These are phyloP conservation scores for Pyrus betulifolia DNA, from an alignment of 306 rosid genomes.

Conservation along the genomic window DNA sequence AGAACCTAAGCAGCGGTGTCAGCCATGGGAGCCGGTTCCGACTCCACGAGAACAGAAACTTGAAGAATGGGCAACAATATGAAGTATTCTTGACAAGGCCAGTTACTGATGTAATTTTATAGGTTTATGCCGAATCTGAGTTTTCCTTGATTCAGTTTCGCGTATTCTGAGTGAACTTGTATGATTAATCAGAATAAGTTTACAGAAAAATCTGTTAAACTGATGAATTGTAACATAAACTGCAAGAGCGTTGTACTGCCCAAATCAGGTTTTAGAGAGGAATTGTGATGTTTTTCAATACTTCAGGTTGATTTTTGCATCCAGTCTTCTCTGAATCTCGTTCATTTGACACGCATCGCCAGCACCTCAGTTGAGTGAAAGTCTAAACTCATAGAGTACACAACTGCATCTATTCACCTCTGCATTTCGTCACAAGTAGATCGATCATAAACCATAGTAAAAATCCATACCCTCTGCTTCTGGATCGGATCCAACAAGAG, in stretches of 20 bases:
- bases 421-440: too few relatives aligned
- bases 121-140: conserved; percentile 7
- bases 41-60: conserved; percentile 7
- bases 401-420: too few relatives aligned
- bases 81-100: conserved; percentile 4
- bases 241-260: too few relatives aligned
- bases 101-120: not conserved
- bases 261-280: not conserved
- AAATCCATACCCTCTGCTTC: too few relatives aligned
- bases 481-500: too few relatives aligned
- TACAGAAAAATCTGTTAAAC: not conserved
- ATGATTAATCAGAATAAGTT: conserved; percentile 14
- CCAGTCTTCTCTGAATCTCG: too few relatives aligned
- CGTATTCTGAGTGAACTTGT: conserved; percentile 1
- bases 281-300: too few relatives aligned
- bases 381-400: too few relatives aligned
- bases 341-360: too few relatives aligned
- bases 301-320: not conserved
- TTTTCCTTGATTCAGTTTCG: not conserved
- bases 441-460: too few relatives aligned
- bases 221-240: not conserved
- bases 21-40: conserved; percentile 18
- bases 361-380: too few relatives aligned
- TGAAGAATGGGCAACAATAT: conserved; percentile 18
- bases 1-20: conserved; percentile 5